These are phyloP conservation scores for Starmerella kuoi DNA, from an alignment of 805 yeast species.

Conservation along the genomic window DNA sequence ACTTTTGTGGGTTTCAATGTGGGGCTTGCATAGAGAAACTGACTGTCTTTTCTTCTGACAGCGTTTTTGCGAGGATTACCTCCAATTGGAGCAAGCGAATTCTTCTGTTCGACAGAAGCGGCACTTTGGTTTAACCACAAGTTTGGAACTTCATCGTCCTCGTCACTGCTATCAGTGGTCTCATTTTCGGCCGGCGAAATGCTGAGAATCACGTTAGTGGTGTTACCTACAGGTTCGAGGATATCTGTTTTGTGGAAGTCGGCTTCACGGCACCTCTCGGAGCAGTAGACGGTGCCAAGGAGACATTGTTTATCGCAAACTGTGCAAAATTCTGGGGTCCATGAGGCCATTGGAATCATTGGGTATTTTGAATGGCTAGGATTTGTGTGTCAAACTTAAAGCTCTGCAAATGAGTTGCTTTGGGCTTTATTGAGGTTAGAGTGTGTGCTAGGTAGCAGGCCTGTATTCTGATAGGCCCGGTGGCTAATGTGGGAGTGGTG, in stretches of 20 bases:
- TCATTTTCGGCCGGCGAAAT: neutral
- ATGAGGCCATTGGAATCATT: conserved; percentile 14
- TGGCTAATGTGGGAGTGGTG: too few relatives aligned
- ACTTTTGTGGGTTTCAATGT: conserved; percentile 20
- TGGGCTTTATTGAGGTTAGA: neutral
- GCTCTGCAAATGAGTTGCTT: neutral
- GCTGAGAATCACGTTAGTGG: neutral
- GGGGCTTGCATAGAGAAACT: conserved; percentile 22
- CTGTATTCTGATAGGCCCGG: too few relatives aligned
- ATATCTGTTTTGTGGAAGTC: conserved; percentile 7
- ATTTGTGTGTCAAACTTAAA: too few relatives aligned
- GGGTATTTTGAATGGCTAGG: neutral
- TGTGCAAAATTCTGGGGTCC: conserved; percentile 44
- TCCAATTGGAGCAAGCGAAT: neutral
- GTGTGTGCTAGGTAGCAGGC: too few relatives aligned
- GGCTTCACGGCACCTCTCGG: conserved; percentile 32
- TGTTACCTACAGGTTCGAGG: neutral
- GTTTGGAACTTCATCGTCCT: conserved; percentile 12
- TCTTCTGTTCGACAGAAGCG: neutral
- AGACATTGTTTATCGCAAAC: conserved; percentile 45
- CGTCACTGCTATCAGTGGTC: conserved; percentile 7
- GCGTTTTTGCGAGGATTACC: neutral
- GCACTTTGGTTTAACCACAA: conserved; percentile 6
- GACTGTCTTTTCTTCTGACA: neutral
- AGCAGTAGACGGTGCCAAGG: conserved; percentile 36